Evolutionary conservation across 2,329 filamentous ascomycete species (phyloP), one percentile per base, ranked within the genome.

Genomic region (Monosporascus sp.): DNA sequence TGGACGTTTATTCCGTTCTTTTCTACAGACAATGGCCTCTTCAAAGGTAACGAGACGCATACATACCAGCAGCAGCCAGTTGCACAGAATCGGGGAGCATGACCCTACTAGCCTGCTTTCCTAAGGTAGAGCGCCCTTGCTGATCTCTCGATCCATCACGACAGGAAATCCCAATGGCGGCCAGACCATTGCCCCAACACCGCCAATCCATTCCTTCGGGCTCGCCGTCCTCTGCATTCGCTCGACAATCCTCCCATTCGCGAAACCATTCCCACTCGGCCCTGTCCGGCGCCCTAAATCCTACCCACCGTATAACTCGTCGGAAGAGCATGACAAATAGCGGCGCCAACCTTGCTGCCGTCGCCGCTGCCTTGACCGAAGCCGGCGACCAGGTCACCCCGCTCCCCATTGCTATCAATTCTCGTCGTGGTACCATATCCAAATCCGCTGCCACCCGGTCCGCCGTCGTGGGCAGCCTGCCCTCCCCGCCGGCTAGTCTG

Each of bases 241-340:
- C 68, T 60, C 85, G 85, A 61, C 80, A 84, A 67, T 52, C 65
- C 31, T 74, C 81, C 59, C 83, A 88, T 73, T 82, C 84, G 57
- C 86, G 91, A 66, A 85, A 81, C 60, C 89, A 91, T 75, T 89
- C 89, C 48, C 88, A 94, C 71, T 93, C 90, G 54, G 78, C 91
- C 62, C 87, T 92, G 52, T 81, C 88, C 54, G 84, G 84, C 62
- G 84, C 88, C 54, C 82, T 92, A 66, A 93, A 92, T 75, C 75
- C 85, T 62, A 86, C 84, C 70, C 89, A 96, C 72, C 89, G 94
- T 62, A 84, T 97, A 61, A 91, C 89, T 63, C 89, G 93, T 65
- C 85, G 94, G 64, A 97, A 97, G 82, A 97, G 92, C 73, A 91
- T 96, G 68, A 90, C 89, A 56, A 87, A 84, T 59, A 82, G 86